Percentiles rank a stretch among this genome's conserved stretches.
Evolutionary conservation across 345 rosid genomes (phyloP).

Genomic region (Boechera divaricarpa): DNA sequence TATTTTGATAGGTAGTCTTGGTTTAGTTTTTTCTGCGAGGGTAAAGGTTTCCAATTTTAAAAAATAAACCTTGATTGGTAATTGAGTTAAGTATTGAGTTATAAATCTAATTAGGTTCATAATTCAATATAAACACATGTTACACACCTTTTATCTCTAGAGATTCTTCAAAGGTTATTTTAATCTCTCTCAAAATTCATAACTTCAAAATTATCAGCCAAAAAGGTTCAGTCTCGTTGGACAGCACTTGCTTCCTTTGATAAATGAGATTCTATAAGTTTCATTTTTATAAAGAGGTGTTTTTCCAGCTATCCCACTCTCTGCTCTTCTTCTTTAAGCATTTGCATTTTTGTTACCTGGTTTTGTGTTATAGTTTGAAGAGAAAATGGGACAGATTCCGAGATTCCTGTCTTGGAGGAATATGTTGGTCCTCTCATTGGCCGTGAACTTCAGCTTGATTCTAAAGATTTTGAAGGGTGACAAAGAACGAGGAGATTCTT

Average conservation of each 20-base stretch:
- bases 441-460: constrained; percentile 68
- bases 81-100: not conserved
- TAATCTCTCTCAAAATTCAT: not conserved
- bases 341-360: not conserved
- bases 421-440: constrained; percentile 68
- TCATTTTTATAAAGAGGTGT: not conserved
- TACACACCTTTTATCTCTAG: constrained; percentile 25
- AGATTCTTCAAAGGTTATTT: constrained; percentile 34
- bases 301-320: constrained; percentile 34
- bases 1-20: constrained; percentile 15
- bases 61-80: not conserved
- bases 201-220: constrained; percentile 1
- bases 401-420: constrained; percentile 57
- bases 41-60: not conserved
- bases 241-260: constrained; percentile 11
- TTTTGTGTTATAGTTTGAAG: constrained; percentile 19
- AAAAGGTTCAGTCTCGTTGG: constrained; percentile 31
- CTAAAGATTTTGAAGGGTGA: constrained; percentile 49
- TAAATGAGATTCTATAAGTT: not conserved
- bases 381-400: constrained; percentile 51
- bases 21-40: constrained; percentile 13
- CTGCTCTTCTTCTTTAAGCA: constrained; percentile 22
- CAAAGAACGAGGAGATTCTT: constrained; percentile 29
- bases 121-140: not conserved
- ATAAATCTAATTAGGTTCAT: not conserved